Percentiles rank a stretch among this genome's conserved stretches.
Evolutionary conservation across 164 flowering plant species (phyloP).

Genomic region (Stephania japonica): DNA sequence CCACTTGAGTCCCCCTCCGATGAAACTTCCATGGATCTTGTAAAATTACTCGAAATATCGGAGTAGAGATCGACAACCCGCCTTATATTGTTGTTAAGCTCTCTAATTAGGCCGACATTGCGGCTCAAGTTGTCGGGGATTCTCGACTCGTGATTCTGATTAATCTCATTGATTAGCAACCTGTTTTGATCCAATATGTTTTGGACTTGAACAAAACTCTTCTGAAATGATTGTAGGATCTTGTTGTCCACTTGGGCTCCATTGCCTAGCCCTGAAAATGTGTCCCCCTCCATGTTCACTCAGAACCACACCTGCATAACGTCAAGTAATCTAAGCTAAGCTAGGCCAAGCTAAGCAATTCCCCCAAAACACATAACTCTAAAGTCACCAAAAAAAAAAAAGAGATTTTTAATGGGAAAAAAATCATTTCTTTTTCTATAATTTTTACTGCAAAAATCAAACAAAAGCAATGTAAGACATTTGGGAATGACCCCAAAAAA

Average conservation of each 20-base stretch:
- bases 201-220: conserved; percentile 63
- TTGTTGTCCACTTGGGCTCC: conserved; percentile 55
- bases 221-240: conserved; percentile 58
- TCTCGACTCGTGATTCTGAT: conserved; percentile 79
- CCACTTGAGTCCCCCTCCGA: conserved; percentile 71
- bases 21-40: conserved; percentile 58
- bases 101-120: conserved; percentile 73
- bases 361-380: not conserved
- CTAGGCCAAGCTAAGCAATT: too few relatives aligned
- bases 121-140: conserved; percentile 62
- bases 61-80: conserved; percentile 71
- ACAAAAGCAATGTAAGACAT: conserved; percentile 14
- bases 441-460: conserved; percentile 5
- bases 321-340: not conserved
- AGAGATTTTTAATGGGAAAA: not conserved
- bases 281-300: conserved; percentile 55
- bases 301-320: not conserved
- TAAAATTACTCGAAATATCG: conserved; percentile 55
- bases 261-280: conserved; percentile 48
- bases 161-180: conserved; percentile 73
- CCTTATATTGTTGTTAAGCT: conserved; percentile 76
- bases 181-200: conserved; percentile 67
- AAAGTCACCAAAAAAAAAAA: not conserved
- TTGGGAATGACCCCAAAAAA: conserved; percentile 14
- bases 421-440: too few relatives aligned